phyloP scores from a whole-genome alignment of 345 rosid genomes.

The Populus davidiana region DNA sequence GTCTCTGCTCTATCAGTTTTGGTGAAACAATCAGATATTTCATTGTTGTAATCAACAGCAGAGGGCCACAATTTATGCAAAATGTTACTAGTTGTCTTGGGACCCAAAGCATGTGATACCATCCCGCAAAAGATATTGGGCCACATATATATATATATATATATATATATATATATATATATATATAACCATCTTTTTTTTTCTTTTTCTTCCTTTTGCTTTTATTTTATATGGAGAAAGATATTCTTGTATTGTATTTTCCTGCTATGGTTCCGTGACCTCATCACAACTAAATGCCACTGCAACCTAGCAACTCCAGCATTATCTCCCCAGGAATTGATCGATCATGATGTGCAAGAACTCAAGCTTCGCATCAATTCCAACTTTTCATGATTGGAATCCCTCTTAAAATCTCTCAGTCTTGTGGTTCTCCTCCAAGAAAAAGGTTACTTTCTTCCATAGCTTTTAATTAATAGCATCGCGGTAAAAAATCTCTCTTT shows the following conservation, averaged over 20 bases:
- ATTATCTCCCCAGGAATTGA: background rate
- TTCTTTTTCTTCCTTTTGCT: slow-evolving; percentile 1
- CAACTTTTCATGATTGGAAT: slow-evolving; percentile 10
- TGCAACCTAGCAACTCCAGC: background rate
- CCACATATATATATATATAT: background rate
- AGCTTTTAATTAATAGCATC: background rate
- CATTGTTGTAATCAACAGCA: slow-evolving; percentile 4
- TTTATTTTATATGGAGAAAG: slow-evolving; percentile 1
- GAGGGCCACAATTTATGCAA: slow-evolving; percentile 12
- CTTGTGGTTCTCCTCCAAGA: slow-evolving; percentile 11
- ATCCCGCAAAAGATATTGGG: background rate
- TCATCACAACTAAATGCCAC: background rate
- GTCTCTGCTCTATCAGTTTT: slow-evolving; percentile 8
- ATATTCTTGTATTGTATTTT: slow-evolving; percentile 2
- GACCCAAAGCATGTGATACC: slow-evolving; percentile 30
- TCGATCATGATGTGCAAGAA: background rate
- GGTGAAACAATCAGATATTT: slow-evolving; percentile 18
- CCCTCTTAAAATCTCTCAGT: background rate
- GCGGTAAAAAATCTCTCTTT: too few relatives aligned
- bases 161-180: background rate
- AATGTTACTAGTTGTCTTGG: slow-evolving; percentile 17
- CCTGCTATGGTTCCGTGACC: background rate
- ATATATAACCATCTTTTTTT: background rate
- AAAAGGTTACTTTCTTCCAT: background rate
- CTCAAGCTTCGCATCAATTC: slow-evolving; percentile 4